Base-by-base conservation (phyloP, 495 filamentous ascomycete species). In the Penicillium daleae region DNA sequence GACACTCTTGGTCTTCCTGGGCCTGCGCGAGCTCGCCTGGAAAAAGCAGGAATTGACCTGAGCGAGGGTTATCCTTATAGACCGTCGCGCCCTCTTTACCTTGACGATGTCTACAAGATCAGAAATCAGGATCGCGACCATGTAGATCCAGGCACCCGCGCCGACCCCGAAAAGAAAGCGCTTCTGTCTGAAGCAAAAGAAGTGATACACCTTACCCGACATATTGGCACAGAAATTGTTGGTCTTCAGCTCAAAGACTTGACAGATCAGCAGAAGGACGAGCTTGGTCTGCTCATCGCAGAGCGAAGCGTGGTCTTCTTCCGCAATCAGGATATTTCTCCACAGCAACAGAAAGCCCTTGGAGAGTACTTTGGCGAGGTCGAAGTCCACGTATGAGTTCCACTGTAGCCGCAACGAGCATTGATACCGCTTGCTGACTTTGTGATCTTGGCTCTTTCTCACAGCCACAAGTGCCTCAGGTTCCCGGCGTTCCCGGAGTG, bases 221-320 rank as follows among this genome's bases (percentile, higher is more conserved):
- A 90, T 65, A 90, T 90, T 68, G 88, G 89, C 13, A 90, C 88
- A 4, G 88, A 91, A 64, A 87, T 90, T 57, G 85, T 88, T 17
- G 89, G 88, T 0, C 65, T 90, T 9, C 88, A 91, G 54, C 71
- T 90, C 27, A 90, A 89, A 58, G 87, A 90, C 57, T 74, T 91
- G 35, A 89, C 84, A 0, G 76, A 85, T 49, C 81, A 87, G 71
- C 88, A 91, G 59, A 86, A 80, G 56, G 88, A 90, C 68, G 89
- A 92, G 66, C 74, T 92, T n/a, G 89, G 83, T 0, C 74, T 92
- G 29, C 71, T 91, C 56, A 87, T 92, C 61, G 88, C 89, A 3
- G 88, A 90, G 71, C 76, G 90, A 31, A 89, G 87, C 58, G 89
- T 92, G 12, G 89, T 92, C 33, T 91, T 92, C 73, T 89, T 92